Conservation (phyloP, 805 yeast genomes). For the Ogataea henricii region DNA sequence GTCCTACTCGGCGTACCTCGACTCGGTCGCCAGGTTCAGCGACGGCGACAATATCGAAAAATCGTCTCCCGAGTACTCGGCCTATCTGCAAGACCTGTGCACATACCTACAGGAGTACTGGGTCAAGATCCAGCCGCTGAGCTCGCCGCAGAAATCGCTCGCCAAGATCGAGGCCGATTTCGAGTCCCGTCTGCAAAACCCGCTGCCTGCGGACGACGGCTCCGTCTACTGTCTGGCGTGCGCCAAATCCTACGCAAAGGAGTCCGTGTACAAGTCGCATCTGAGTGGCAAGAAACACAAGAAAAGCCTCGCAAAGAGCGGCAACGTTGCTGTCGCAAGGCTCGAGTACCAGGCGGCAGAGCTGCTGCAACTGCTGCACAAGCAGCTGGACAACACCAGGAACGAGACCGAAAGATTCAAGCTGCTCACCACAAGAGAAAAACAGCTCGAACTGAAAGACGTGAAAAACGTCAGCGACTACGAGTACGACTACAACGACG, state of each 20-base stretch:
- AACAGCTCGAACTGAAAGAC: slow-evolving; percentile 54
- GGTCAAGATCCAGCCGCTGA: slow-evolving; percentile 50
- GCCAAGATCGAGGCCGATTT: slow-evolving; percentile 26
- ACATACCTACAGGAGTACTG: slow-evolving; percentile 54
- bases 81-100: slow-evolving; percentile 48
- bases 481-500: slow-evolving; percentile 32
- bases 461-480: slow-evolving; percentile 32
- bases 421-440: slow-evolving; percentile 71
- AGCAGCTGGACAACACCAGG: slow-evolving; percentile 51
- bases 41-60: slow-evolving; percentile 31
- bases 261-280: slow-evolving; percentile 69
- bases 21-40: slow-evolving; percentile 5
- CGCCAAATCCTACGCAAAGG: slow-evolving; percentile 60
- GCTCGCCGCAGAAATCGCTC: slow-evolving; percentile 38
- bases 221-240: slow-evolving; percentile 63
- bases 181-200: slow-evolving; percentile 4
- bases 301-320: slow-evolving; percentile 41
- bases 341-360: slow-evolving; percentile 42
- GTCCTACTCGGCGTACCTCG: slow-evolving; percentile 22
- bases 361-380: slow-evolving; percentile 40
- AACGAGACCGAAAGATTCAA: slow-evolving; percentile 64
- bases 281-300: slow-evolving; percentile 73
- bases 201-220: slow-evolving; percentile 24
- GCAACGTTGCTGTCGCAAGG: slow-evolving; percentile 6
- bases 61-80: slow-evolving; percentile 38